phyloP scores from a whole-genome alignment of 805 yeast genomes.

The Yamadazyma endophytica region DNA sequence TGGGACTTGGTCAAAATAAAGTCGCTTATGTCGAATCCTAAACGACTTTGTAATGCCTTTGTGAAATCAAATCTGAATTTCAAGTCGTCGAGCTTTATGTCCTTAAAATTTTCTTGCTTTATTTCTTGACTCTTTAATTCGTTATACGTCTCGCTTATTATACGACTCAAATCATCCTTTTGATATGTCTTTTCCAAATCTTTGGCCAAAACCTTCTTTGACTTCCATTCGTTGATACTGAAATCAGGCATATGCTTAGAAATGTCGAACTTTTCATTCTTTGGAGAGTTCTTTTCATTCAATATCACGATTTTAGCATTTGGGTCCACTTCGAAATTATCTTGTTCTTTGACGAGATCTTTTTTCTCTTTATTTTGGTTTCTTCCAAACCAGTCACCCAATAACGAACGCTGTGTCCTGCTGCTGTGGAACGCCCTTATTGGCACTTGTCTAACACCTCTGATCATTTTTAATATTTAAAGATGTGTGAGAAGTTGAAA shows the following conservation, averaged over 20 bases:
- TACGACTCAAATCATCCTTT: conserved; percentile 18
- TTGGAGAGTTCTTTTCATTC: conserved; percentile 32
- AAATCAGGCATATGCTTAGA: conserved; percentile 32
- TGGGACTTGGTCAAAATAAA: conserved; percentile 39
- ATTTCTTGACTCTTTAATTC: conserved; percentile 15
- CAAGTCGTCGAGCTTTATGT: conserved; percentile 36
- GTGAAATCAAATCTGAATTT: conserved; percentile 44
- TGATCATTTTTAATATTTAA: neutral
- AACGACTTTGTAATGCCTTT: conserved; percentile 44
- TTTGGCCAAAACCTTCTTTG: conserved; percentile 14
- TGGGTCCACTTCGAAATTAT: conserved; percentile 31
- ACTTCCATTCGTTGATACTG: conserved; percentile 34
- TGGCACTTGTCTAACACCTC: conserved; percentile 1
- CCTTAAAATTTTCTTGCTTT: conserved; percentile 9
- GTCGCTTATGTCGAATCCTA: conserved; percentile 55
- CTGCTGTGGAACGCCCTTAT: conserved; percentile 9
- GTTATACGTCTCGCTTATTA: conserved; percentile 22
- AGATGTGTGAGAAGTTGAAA: conserved; percentile 3
- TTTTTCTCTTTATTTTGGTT: conserved; percentile 21
- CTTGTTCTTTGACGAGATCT: conserved; percentile 33
- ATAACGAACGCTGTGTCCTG: conserved; percentile 16
- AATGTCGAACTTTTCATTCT: conserved; percentile 19
- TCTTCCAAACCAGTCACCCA: conserved; percentile 31
- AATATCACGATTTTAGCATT: conserved; percentile 31
- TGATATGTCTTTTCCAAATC: conserved; percentile 27